Conservation (phyloP, 2,329 filamentous ascomycete genomes). For the Monosporascus sp. region DNA sequence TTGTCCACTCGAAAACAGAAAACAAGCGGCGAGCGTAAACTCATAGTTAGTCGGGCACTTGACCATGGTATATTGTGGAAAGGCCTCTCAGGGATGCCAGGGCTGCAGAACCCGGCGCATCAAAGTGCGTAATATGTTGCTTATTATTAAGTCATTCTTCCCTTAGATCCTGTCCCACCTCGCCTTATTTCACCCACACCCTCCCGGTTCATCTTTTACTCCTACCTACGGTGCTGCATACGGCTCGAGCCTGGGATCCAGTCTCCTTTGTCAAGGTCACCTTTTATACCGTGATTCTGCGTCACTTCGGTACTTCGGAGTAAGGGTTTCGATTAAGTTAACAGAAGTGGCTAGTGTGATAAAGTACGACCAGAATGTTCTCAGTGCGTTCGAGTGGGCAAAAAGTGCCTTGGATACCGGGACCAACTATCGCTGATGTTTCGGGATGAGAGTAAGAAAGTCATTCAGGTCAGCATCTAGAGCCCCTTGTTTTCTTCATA, state of each 20-base stretch:
- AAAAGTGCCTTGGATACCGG: constrained; percentile 59
- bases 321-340: constrained; percentile 9
- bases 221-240: constrained; percentile 1
- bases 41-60: background rate
- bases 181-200: constrained; percentile 1
- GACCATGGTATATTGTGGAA: constrained; percentile 52
- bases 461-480: constrained; percentile 35
- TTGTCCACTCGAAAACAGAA: background rate
- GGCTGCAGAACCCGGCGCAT: constrained; percentile 50
- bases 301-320: constrained; percentile 2
- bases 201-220: background rate
- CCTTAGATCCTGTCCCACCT: constrained; percentile 1
- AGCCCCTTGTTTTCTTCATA: too few species aligned
- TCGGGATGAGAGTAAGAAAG: constrained; percentile 60
- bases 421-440: constrained; percentile 63
- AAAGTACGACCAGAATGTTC: constrained; percentile 56
- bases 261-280: background rate
- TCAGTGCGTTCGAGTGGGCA: constrained; percentile 56
- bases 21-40: background rate
- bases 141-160: background rate
- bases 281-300: constrained; percentile 1
- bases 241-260: background rate
- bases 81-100: constrained; percentile 51
- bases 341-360: constrained; percentile 47
- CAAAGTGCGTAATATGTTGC: constrained; percentile 37